phyloP scores from a whole-genome alignment of 2,329 filamentous ascomycete species.

The Thermoascus crustaceus region DNA sequence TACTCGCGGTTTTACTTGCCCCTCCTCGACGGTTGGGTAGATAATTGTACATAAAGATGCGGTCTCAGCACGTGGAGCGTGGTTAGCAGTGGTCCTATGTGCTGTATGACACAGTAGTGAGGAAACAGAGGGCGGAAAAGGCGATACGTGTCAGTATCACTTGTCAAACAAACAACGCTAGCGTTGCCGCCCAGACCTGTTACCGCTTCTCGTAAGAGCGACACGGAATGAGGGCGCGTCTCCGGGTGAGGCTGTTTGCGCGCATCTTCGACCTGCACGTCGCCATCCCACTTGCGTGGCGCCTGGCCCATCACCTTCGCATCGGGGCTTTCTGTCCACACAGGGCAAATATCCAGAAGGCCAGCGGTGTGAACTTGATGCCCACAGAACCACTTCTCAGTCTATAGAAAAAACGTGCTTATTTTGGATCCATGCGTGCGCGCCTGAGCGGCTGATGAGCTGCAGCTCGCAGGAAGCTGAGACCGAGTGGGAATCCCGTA shows the following conservation, averaged over 20 bases:
- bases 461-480: not conserved
- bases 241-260: constrained; percentile 18
- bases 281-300: constrained; percentile 10
- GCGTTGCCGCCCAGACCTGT: too few relatives aligned
- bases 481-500: constrained; percentile 1
- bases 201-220: too few relatives aligned
- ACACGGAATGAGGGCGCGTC: constrained; percentile 17
- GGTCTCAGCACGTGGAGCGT: too few relatives aligned
- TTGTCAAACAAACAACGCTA: too few relatives aligned
- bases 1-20: too few relatives aligned
- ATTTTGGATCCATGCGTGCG: not conserved
- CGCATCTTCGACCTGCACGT: constrained; percentile 4
- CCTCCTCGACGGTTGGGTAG: too few relatives aligned
- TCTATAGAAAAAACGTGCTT: too few relatives aligned
- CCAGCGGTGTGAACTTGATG: too few relatives aligned
- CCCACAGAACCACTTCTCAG: too few relatives aligned
- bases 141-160: constrained; percentile 2
- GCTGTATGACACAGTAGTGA: not conserved
- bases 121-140: not conserved
- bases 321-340: constrained; percentile 2
- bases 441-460: not conserved
- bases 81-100: too few relatives aligned
- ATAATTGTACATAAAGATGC: too few relatives aligned
- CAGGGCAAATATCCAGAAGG: not conserved
- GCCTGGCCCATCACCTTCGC: too few relatives aligned